Conservation (phyloP, 306 rosid genomes). For the Castanea mollissima region DNA sequence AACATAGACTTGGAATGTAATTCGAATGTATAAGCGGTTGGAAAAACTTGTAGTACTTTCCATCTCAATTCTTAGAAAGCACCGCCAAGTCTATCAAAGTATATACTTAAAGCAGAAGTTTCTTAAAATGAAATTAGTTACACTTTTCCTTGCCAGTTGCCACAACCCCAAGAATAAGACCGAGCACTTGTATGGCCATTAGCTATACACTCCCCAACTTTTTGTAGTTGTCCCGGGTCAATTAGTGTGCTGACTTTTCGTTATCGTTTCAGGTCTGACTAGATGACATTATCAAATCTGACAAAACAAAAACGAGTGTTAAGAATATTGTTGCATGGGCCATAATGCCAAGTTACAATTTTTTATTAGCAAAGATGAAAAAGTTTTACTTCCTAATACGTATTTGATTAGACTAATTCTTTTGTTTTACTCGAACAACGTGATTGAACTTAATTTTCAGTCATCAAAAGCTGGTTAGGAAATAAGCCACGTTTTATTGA, state of each 20-base stretch:
- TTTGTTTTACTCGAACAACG: background rate
- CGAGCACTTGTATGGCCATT: background rate
- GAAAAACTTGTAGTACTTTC: slow-evolving; percentile 66
- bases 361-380: background rate
- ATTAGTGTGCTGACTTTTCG: slow-evolving; percentile 12
- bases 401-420: background rate
- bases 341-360: background rate
- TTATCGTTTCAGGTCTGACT: slow-evolving; percentile 9
- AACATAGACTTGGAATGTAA: slow-evolving; percentile 55
- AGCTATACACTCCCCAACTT: background rate
- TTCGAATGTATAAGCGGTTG: slow-evolving; percentile 36
- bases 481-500: background rate
- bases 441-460: background rate
- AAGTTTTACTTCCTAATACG: background rate
- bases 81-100: slow-evolving; percentile 42
- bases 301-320: background rate
- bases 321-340: background rate
- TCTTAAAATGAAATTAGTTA: slow-evolving; percentile 32
- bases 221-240: background rate
- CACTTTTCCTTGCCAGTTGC: slow-evolving; percentile 37
- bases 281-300: background rate
- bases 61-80: slow-evolving; percentile 42
- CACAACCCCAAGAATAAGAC: slow-evolving; percentile 4
- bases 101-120: slow-evolving; percentile 65
- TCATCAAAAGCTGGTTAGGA: background rate